Percentiles rank a stretch among this genome's conserved stretches.
phyloP scores from a whole-genome alignment of 805 yeast species.

The Kodamaea fukazawae region DNA sequence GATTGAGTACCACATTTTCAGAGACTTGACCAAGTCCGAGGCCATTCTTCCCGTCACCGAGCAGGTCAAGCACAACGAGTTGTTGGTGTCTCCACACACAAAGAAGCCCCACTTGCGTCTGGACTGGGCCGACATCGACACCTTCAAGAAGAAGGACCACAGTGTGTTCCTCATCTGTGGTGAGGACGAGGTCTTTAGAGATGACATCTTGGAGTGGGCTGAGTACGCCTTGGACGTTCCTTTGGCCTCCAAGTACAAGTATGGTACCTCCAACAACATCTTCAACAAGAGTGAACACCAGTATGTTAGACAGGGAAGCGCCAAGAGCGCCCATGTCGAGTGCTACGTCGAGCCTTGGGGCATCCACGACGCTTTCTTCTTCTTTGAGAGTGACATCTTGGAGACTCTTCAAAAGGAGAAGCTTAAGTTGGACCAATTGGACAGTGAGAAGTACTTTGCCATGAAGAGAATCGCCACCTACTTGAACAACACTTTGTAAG shows the following conservation, averaged over 20 bases:
- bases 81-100: constrained; percentile 26
- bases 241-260: constrained; percentile 17
- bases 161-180: constrained; percentile 35
- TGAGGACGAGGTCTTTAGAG: constrained; percentile 43
- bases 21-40: constrained; percentile 5
- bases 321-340: constrained; percentile 20
- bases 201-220: constrained; percentile 37
- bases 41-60: constrained; percentile 5
- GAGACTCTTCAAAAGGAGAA: constrained; percentile 13
- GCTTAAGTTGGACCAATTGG: constrained; percentile 6
- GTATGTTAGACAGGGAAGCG: constrained; percentile 17
- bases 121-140: constrained; percentile 35
- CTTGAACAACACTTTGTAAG: constrained; percentile 23
- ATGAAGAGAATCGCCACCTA: constrained; percentile 22
- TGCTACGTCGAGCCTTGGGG: constrained; percentile 37
- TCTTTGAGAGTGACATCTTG: constrained; percentile 25
- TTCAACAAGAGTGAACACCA: constrained; percentile 19
- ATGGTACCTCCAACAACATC: constrained; percentile 25
- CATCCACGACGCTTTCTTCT: constrained; percentile 29
- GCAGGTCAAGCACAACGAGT: constrained; percentile 4
- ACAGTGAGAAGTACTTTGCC: constrained; percentile 20
- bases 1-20: constrained; percentile 5
- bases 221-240: constrained; percentile 31
- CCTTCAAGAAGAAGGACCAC: constrained; percentile 23
- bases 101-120: constrained; percentile 18